Evolutionary conservation across 2,329 filamentous ascomycete species (phyloP), one percentile per base, ranked within the genome.

Genomic region (Clonostachys chloroleuca): DNA sequence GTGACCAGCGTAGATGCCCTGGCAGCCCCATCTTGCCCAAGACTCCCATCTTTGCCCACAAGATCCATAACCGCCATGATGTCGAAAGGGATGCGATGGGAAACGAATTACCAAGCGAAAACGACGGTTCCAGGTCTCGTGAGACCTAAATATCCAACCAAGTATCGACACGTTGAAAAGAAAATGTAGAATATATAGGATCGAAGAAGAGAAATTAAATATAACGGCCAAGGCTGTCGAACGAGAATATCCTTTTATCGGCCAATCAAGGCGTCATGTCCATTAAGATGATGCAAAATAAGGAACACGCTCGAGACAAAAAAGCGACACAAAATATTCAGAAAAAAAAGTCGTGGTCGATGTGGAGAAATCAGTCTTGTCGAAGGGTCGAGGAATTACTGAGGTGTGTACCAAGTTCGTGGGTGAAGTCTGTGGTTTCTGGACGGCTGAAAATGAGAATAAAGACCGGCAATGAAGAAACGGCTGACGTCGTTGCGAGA

Each of bases 1-100:
- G 70, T 66, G 48, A 74, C 68, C 20, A 54, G 56, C 18, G 49
- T 44, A 2, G 48, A 40, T 4, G 51, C 47, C 17, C 33, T 24
- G 34, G 43, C 42, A 52, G 53, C 47, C 55, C 43, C 39, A 47
- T 37, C 35, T 45, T n/a, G 36, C 36, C 36, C 14, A n/a, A n/a
- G 7, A 39, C 36, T 18, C 36, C 14, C 17, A 8, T 39, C 36
- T 12, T 39, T 39, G 6, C 36, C 17, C 36, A n/a, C 14, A 7
- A 39, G 17, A 39, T 39, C 17, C 36, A n/a, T 18, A 39, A 39
- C 36, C 24, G 24, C 24, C 24, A 30, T 30, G 24, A 30, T 30
- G 24, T 9, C 24, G 24, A 10, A 30, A 30, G 24, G 24, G 9
- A 9, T 10, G 24, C 9, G 24, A 30, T 30, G 9, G 24, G 36